A percentile compares a stretch with the other conserved stretches of the same genome.
Conservation (phyloP, 2,329 filamentous ascomycete species). For the Chaetothyriales sp. region DNA sequence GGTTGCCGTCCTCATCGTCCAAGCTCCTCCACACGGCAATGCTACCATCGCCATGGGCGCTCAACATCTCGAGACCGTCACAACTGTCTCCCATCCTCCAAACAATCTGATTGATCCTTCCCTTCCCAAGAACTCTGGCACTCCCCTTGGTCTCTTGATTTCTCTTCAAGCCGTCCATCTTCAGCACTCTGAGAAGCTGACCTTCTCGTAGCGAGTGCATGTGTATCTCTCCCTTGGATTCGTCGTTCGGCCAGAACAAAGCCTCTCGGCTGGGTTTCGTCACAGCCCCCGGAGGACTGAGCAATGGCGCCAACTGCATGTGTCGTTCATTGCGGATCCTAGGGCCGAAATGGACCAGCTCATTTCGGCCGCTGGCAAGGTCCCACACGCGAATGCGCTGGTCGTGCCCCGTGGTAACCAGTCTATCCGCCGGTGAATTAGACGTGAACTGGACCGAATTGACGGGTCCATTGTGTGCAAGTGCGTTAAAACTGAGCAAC, state of each 20-base stretch:
- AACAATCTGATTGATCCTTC: slow-evolving; percentile 58
- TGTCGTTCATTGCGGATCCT: slow-evolving; percentile 55
- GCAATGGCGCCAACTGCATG: slow-evolving; percentile 45
- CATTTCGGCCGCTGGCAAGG: slow-evolving; percentile 66
- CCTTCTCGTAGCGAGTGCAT: slow-evolving; percentile 70
- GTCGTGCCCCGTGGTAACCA: slow-evolving; percentile 74
- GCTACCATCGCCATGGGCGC: slow-evolving; percentile 68
- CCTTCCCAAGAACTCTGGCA: slow-evolving; percentile 21
- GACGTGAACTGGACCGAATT: slow-evolving; percentile 79
- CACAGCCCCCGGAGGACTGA: slow-evolving; percentile 48
- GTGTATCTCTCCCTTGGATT: slow-evolving; percentile 55
- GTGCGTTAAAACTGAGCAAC: slow-evolving; percentile 31
- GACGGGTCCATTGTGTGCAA: slow-evolving; percentile 67
- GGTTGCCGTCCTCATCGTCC: slow-evolving; percentile 3
- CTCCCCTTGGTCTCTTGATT: slow-evolving; percentile 9
- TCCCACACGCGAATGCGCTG: slow-evolving; percentile 79
- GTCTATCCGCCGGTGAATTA: slow-evolving; percentile 47
- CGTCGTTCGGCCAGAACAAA: slow-evolving; percentile 68
- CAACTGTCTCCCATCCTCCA: slow-evolving; percentile 52
- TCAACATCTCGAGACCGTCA: slow-evolving; percentile 58
- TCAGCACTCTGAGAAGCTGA: slow-evolving; percentile 22
- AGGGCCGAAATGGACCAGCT: slow-evolving; percentile 75
- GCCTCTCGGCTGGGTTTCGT: slow-evolving; percentile 44
- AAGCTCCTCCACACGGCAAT: slow-evolving; percentile 64
- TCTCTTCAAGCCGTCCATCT: not conserved